Percentiles rank a stretch among this genome's conserved stretches.
Evolutionary conservation across 2,329 filamentous ascomycete genomes (phyloP).

Genomic region (Pseudogymnoascus sp.): DNA sequence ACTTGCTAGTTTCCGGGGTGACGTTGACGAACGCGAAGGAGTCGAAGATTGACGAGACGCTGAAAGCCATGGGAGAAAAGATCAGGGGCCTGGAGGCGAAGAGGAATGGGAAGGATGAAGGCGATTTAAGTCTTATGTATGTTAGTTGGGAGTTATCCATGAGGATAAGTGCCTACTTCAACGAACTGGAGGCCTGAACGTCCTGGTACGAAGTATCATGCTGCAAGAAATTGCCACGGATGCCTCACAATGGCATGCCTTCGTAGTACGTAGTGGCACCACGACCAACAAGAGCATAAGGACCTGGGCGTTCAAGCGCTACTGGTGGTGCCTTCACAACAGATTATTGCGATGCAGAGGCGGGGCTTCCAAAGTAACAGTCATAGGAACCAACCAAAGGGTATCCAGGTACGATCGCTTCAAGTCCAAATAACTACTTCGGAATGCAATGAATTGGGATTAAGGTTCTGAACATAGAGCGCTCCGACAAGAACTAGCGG

Average conservation of each 20-base stretch:
- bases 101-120: slow-evolving; percentile 2
- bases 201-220: background rate
- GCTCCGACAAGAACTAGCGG: background rate
- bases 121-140: slow-evolving; percentile 10
- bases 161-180: slow-evolving; percentile 8
- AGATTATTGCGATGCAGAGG: background rate
- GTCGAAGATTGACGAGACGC: background rate
- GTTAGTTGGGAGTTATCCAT: slow-evolving; percentile 10
- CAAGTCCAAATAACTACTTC: too few species aligned
- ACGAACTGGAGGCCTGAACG: slow-evolving; percentile 5
- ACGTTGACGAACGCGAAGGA: background rate
- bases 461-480: background rate
- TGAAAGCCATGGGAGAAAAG: slow-evolving; percentile 3
- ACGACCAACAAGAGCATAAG: background rate
- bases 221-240: background rate
- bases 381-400: background rate
- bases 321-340: background rate
- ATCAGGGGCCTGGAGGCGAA: slow-evolving; percentile 1
- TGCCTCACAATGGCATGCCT: background rate
- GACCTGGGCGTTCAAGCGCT: background rate
- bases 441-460: background rate
- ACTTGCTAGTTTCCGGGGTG: slow-evolving; percentile 7
- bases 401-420: background rate
- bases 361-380: background rate
- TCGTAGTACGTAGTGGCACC: background rate